A percentile compares a stretch with the other conserved stretches of the same genome.
Conservation (phyloP, 257 asterid species). For the Eucommia ulmoides region DNA sequence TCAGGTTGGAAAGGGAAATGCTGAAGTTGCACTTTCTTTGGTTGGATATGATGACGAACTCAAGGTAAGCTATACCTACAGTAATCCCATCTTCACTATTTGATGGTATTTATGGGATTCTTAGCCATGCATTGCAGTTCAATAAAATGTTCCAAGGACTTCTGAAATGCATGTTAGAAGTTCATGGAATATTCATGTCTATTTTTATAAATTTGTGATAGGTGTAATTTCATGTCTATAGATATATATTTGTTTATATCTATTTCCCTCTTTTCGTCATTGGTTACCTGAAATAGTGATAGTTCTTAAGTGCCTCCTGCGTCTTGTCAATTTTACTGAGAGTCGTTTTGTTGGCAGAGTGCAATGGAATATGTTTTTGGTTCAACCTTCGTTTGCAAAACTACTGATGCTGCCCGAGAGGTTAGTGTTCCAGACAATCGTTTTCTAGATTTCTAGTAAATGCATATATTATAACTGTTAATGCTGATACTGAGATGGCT, state of each 20-base stretch:
- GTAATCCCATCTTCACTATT: too few species aligned
- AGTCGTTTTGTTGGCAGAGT: conserved; percentile 41
- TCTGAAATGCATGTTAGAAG: conserved; percentile 12
- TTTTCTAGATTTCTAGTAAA: too few species aligned
- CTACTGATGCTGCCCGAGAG: conserved; percentile 74
- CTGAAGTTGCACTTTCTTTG: conserved; percentile 89
- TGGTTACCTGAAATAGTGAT: neutral
- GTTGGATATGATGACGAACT: conserved; percentile 85
- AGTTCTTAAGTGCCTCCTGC: neutral
- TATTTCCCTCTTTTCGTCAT: too few species aligned
- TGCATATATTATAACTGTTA: too few species aligned
- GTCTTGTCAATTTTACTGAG: conserved; percentile 6
- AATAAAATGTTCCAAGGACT: too few species aligned
- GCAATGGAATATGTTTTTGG: conserved; percentile 97
- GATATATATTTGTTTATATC: too few species aligned
- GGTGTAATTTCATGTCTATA: too few species aligned
- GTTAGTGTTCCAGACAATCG: too few species aligned
- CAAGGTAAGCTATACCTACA: conserved; percentile 47
- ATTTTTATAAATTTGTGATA: too few species aligned
- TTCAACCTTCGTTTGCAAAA: conserved; percentile 92
- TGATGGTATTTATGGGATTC: too few species aligned
- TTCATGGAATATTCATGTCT: conserved; percentile 2
- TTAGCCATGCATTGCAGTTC: too few species aligned
- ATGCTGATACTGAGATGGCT: too few species aligned
- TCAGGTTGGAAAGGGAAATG: conserved; percentile 95